These are phyloP conservation scores for Silybum marianum DNA, from an alignment of 129 eudicot species.

Conservation along the genomic window DNA sequence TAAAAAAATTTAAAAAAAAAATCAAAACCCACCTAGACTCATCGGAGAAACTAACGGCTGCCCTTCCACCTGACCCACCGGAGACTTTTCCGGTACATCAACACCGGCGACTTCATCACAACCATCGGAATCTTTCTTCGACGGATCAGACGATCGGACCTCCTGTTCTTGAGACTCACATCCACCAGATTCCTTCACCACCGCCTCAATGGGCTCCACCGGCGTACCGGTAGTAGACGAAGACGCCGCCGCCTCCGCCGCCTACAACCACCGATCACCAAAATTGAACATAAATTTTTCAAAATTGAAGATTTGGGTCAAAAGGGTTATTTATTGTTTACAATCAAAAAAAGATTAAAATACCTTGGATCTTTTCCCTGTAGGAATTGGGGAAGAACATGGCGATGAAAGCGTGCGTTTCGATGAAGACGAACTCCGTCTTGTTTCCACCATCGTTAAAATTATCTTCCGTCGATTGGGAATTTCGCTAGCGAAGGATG, in stretches of 20 bases:
- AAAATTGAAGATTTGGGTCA: constrained; percentile 10
- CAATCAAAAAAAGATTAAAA: neutral
- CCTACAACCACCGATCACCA: constrained; percentile 44
- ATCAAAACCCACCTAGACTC: constrained; percentile 37
- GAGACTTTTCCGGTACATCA: constrained; percentile 47
- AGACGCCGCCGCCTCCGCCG: constrained; percentile 57
- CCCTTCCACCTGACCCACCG: constrained; percentile 53
- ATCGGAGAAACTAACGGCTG: constrained; percentile 51
- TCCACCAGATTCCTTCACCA: constrained; percentile 51
- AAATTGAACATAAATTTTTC: neutral
- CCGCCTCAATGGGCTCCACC: constrained; percentile 42
- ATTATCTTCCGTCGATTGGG: constrained; percentile 25
- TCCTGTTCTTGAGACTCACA: constrained; percentile 60
- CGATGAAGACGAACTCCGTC: constrained; percentile 75
- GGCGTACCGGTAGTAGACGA: constrained; percentile 55
- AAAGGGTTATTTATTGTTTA: neutral
- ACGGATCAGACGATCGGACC: constrained; percentile 74
- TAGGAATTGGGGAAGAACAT: constrained; percentile 56
- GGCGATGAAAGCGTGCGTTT: constrained; percentile 72
- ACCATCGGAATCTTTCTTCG: constrained; percentile 34
- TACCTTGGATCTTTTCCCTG: constrained; percentile 78
- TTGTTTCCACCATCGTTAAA: constrained; percentile 74
- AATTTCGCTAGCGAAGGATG: constrained; percentile 23
- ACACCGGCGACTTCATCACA: constrained; percentile 40
- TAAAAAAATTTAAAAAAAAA: neutral